These are phyloP conservation scores for Neurospora intermedia DNA, from an alignment of 495 filamentous ascomycete genomes.

Conservation along the genomic window DNA sequence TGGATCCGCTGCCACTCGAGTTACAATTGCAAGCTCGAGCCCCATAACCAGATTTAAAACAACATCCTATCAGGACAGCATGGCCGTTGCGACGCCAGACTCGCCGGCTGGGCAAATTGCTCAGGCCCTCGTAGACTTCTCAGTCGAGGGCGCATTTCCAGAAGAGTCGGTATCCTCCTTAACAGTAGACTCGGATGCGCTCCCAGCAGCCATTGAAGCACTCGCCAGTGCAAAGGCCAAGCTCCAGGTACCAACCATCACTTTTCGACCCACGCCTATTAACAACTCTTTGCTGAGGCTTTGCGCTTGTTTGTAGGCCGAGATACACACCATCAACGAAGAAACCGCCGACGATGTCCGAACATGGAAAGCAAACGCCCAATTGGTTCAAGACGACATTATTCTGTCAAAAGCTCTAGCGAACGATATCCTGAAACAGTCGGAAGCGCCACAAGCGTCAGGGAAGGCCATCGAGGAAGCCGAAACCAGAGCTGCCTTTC, in stretches of 20 bases:
- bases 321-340: slow-evolving; percentile 62
- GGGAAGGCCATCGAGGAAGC: slow-evolving; percentile 51
- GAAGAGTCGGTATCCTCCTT: slow-evolving; percentile 61
- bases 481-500: slow-evolving; percentile 56
- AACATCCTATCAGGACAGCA: slow-evolving; percentile 1
- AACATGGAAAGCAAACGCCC: slow-evolving; percentile 73
- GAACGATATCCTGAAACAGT: slow-evolving; percentile 60
- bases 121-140: slow-evolving; percentile 60
- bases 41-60: background rate
- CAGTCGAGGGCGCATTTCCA: slow-evolving; percentile 61
- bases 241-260: slow-evolving; percentile 47
- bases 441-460: slow-evolving; percentile 52
- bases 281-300: slow-evolving; percentile 4
- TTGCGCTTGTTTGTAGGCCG: slow-evolving; percentile 33
- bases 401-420: slow-evolving; percentile 59
- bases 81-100: slow-evolving; percentile 7
- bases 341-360: slow-evolving; percentile 68
- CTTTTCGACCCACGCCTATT: background rate
- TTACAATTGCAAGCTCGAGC: background rate
- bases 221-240: slow-evolving; percentile 55
- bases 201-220: slow-evolving; percentile 52
- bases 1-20: background rate
- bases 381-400: slow-evolving; percentile 74
- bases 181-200: slow-evolving; percentile 43
- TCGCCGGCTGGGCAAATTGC: slow-evolving; percentile 33